phyloP scores from a whole-genome alignment of 768 basidiomycete genomes.

The Pleurotus djamor region DNA sequence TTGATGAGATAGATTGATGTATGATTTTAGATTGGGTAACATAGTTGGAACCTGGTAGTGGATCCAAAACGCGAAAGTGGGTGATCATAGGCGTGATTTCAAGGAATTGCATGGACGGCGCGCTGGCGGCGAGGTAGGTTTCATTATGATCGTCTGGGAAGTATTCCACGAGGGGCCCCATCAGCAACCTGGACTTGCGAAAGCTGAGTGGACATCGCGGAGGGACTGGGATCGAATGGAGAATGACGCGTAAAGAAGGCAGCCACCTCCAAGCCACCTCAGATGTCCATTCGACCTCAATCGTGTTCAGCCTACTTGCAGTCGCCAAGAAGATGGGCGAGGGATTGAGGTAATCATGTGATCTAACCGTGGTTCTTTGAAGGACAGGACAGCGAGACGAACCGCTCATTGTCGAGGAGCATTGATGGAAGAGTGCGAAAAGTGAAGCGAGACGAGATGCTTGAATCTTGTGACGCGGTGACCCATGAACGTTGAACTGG shows the following conservation, averaged over 20 bases:
- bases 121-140: neutral
- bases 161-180: neutral
- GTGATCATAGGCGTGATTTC: neutral
- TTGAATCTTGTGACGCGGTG: neutral
- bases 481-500: neutral
- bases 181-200: neutral
- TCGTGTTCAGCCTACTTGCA: neutral
- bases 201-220: neutral
- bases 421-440: neutral
- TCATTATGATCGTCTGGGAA: neutral
- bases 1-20: neutral
- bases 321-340: neutral
- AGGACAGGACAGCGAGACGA: neutral
- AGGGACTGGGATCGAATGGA: neutral
- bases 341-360: neutral
- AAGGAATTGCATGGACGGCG: slow-evolving; percentile 1
- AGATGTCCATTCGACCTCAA: neutral
- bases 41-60: slow-evolving; percentile 1
- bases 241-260: slow-evolving; percentile 1
- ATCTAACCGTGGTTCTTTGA: neutral
- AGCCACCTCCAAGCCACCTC: neutral
- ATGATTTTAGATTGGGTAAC: neutral
- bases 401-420: neutral
- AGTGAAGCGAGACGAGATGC: neutral
- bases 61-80: neutral